Conservation (phyloP, 2,329 filamentous ascomycete genomes). For the Nemania sp. region DNA sequence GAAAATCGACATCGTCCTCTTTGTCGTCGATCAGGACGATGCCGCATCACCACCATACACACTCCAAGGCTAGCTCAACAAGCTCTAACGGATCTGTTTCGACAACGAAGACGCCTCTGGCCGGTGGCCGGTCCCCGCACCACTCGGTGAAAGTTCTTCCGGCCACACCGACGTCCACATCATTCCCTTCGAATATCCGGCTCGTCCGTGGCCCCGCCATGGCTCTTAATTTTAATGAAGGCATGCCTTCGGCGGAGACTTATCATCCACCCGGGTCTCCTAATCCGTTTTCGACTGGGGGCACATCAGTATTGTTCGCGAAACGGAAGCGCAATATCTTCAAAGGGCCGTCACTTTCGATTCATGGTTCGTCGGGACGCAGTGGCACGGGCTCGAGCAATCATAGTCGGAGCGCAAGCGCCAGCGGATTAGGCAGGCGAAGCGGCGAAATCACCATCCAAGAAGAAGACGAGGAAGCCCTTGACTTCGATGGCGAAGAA, state of each 20-base stretch:
- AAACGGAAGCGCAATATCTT: slow-evolving; percentile 81
- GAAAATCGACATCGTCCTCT: slow-evolving; percentile 95
- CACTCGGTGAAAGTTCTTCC: slow-evolving; percentile 94
- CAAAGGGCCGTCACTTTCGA: slow-evolving; percentile 73
- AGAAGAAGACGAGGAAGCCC: slow-evolving; percentile 62
- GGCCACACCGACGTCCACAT: slow-evolving; percentile 73
- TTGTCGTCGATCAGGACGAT: slow-evolving; percentile 92
- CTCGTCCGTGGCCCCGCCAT: slow-evolving; percentile 68
- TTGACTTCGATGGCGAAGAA: slow-evolving; percentile 36
- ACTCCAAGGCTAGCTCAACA: slow-evolving; percentile 93
- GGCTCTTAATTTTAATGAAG: slow-evolving; percentile 61
- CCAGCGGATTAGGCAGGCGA: slow-evolving; percentile 63
- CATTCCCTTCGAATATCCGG: slow-evolving; percentile 85
- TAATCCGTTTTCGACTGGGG: slow-evolving; percentile 61
- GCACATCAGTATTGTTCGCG: slow-evolving; percentile 67
- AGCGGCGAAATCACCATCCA: slow-evolving; percentile 77
- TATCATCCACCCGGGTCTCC: slow-evolving; percentile 55
- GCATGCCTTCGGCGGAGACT: slow-evolving; percentile 50
- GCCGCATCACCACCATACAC: slow-evolving; percentile 78
- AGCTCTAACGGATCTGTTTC: slow-evolving; percentile 79
- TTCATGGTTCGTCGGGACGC: slow-evolving; percentile 46
- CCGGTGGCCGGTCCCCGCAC: slow-evolving; percentile 74
- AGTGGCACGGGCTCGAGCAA: slow-evolving; percentile 40
- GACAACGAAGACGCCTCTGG: slow-evolving; percentile 66
- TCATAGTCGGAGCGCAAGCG: slow-evolving; percentile 62